Evolutionary conservation across 176 grass and related monocot species (phyloP).

Genomic region (Oryza punctata): DNA sequence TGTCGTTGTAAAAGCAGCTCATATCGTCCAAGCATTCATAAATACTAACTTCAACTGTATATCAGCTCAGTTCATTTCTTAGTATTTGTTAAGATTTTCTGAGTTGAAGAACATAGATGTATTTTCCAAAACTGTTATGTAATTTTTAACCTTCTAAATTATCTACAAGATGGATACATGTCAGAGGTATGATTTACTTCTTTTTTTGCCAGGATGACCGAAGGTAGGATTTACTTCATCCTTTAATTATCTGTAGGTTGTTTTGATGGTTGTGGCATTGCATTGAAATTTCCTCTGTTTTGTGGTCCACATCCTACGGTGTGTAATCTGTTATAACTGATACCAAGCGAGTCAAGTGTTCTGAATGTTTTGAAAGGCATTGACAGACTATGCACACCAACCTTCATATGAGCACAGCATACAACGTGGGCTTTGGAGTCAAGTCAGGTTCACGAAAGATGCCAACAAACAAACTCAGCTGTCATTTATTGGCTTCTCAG

Average conservation of each 20-base stretch:
- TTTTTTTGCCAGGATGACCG: no score
- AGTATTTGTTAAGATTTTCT: slow-evolving; percentile 19
- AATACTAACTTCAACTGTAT: not conserved
- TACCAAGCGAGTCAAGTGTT: not conserved
- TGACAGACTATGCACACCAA: not conserved
- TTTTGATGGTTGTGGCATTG: not conserved
- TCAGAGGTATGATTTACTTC: no score
- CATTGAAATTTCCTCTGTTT: not conserved
- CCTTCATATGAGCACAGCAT: not conserved
- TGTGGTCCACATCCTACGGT: not conserved
- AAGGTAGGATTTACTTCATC: not conserved
- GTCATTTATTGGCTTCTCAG: not conserved
- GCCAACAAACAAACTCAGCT: not conserved
- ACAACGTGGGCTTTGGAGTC: not conserved
- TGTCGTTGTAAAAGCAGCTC: not conserved
- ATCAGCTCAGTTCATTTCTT: slow-evolving; percentile 1
- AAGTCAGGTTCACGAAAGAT: not conserved
- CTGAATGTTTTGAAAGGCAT: not conserved
- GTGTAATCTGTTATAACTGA: not conserved
- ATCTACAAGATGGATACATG: not conserved
- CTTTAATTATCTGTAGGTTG: slow-evolving; percentile 1
- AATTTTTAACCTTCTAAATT: not conserved
- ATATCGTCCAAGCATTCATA: not conserved
- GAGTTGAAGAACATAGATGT: not conserved
- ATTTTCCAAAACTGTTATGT: slow-evolving; percentile 4